phyloP scores from a whole-genome alignment of 2,329 filamentous ascomycete genomes.

The Aspergillus japonicus region DNA sequence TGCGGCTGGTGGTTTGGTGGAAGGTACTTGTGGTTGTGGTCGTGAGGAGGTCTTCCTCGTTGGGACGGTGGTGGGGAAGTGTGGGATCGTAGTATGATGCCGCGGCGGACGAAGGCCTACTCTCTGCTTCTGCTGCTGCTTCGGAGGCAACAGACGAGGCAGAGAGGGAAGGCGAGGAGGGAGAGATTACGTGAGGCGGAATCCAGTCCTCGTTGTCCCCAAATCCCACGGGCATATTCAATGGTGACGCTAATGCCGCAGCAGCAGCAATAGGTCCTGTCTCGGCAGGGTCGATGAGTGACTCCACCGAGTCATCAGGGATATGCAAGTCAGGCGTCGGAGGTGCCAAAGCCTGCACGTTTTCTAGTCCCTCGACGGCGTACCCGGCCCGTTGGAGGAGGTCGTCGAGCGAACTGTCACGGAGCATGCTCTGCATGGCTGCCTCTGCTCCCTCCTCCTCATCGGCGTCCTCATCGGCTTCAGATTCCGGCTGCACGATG shows the following conservation, averaged over 20 bases:
- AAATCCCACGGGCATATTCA: conserved; percentile 18
- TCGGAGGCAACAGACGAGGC: not conserved
- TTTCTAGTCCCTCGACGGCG: conserved; percentile 25
- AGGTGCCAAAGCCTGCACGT: conserved; percentile 23
- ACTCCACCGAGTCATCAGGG: conserved; percentile 23
- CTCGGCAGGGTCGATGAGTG: conserved; percentile 4
- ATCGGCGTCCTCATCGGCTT: conserved; percentile 20
- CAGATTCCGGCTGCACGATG: not conserved
- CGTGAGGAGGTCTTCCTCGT: conserved; percentile 24
- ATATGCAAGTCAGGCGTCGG: conserved; percentile 20
- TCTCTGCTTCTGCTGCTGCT: not conserved
- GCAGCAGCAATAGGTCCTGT: not conserved
- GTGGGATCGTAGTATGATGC: conserved; percentile 40
- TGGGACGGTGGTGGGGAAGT: conserved; percentile 48
- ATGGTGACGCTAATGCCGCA: not conserved
- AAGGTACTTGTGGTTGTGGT: not conserved
- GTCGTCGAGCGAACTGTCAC: conserved; percentile 43
- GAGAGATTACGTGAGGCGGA: not conserved
- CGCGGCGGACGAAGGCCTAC: conserved; percentile 2
- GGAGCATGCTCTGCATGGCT: conserved; percentile 30
- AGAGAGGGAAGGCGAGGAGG: conserved; percentile 7
- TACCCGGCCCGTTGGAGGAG: conserved; percentile 46
- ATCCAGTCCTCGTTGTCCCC: conserved; percentile 17
- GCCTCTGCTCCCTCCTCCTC: conserved; percentile 30
- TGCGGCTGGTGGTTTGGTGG: not conserved